Evolutionary conservation across 176 grass and related monocot species (phyloP), one percentile per base, ranked within the genome.

Genomic region (Avena insularis): DNA sequence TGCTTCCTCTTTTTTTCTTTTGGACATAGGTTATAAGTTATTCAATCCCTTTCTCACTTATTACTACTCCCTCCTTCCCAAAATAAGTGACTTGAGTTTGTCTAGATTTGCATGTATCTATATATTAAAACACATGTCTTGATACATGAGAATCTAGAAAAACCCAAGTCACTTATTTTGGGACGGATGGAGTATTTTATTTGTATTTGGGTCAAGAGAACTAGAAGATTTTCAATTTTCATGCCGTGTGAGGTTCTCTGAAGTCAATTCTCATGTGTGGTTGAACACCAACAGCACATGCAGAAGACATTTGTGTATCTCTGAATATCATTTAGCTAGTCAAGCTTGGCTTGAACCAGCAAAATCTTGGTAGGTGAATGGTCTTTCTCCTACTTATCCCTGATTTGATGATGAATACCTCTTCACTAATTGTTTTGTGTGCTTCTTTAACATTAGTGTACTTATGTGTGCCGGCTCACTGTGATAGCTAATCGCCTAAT

Each of bases 121-220:
- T 25, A 25, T 25, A 25, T 25, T 25, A 25, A 25, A 25, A 25
- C 25, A 25, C 25, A 25, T 0, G 25, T 25, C 25, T 25, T 25
- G 25, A 25, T 25, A 25, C 25, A 25, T 25, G 25, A 25, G 25
- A 25, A 25, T 25, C 25, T 25, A 25, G 25, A 25, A 25, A 25
- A 25, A 25, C 25, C 25, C 25, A 25, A 25, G 25, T 25, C 25
- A 25, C 25, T 25, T 25, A 25, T 25, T 25, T 25, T 25, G 25
- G 25, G 25, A 25, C 25, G 25, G 25, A 25, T 25, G 25, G 25
- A 25, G 25, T 25, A 25, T 8, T 68, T 68, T 36, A 36, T 75
- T 77, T 68, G 58, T 36, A 23, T n/a, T 74, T 27, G 56, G n/a
- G 73, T 60, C 33, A 11, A n/a, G 46, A 61, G n/a, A 91, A 20